Percentiles rank a stretch among this genome's conserved stretches.
Evolutionary conservation across 768 basidiomycete genomes (phyloP).

Genomic region (Leucocoprinus birnbaumii): DNA sequence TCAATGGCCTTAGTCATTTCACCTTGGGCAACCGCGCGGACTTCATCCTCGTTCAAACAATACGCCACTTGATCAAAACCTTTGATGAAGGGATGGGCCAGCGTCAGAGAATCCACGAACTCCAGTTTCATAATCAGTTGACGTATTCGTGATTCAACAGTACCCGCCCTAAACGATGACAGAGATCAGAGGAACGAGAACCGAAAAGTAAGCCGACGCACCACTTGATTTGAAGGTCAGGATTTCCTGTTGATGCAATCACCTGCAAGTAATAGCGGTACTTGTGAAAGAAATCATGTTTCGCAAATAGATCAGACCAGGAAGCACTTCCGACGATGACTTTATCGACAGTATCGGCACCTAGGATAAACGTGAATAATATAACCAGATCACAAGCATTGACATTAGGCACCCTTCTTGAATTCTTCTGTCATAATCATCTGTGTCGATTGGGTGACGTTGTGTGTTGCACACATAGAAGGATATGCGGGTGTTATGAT

Average conservation of each 20-base stretch:
- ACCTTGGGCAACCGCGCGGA: slow-evolving; percentile 84
- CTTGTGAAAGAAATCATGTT: slow-evolving; percentile 96
- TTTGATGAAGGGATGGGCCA: slow-evolving; percentile 95
- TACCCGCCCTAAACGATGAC: slow-evolving; percentile 59
- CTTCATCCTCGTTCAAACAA: slow-evolving; percentile 85
- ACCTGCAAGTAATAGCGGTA: slow-evolving; percentile 97
- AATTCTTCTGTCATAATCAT: slow-evolving; percentile 96
- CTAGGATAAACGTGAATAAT: slow-evolving; percentile 35
- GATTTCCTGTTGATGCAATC: slow-evolving; percentile 82
- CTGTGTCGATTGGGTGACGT: slow-evolving; percentile 93
- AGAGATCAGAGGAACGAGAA: slow-evolving; percentile 3
- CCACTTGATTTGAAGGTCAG: slow-evolving; percentile 94
- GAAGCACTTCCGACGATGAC: slow-evolving; percentile 79
- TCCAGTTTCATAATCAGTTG: slow-evolving; percentile 98
- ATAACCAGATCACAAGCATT: not conserved
- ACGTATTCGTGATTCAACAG: slow-evolving; percentile 95
- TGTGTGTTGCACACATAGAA: slow-evolving; percentile 98
- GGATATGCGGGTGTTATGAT: slow-evolving; percentile 99
- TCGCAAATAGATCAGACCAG: slow-evolving; percentile 94
- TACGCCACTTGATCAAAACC: slow-evolving; percentile 87
- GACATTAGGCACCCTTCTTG: slow-evolving; percentile 63
- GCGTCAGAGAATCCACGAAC: slow-evolving; percentile 85
- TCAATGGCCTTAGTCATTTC: slow-evolving; percentile 72
- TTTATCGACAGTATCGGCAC: slow-evolving; percentile 90
- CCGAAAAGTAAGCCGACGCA: slow-evolving; percentile 30